A percentile compares a stretch with the other conserved stretches of the same genome.
Evolutionary conservation across 768 basidiomycete genomes (phyloP).

Genomic region (Xanthoconium purpureum): DNA sequence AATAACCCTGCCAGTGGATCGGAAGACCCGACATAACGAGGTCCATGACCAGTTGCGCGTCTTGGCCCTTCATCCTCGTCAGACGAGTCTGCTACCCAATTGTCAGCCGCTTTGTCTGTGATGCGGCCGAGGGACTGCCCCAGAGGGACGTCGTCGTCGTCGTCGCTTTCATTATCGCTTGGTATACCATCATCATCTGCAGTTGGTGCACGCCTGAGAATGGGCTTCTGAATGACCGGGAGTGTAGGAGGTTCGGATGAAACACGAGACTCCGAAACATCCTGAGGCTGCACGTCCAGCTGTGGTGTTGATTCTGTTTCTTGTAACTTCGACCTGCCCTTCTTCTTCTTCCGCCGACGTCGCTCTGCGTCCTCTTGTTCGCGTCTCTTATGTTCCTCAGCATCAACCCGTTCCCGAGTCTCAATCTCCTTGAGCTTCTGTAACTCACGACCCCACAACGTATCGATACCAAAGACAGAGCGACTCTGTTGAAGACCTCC

Average conservation of each 20-base stretch:
- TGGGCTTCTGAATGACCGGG: constrained; percentile 36
- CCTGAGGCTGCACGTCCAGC: constrained; percentile 35
- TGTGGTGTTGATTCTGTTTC: constrained; percentile 35
- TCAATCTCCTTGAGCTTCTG: constrained; percentile 77
- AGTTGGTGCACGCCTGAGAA: constrained; percentile 29
- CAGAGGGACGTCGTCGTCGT: constrained; percentile 29
- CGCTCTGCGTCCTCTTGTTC: constrained; percentile 46
- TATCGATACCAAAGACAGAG: constrained; percentile 93
- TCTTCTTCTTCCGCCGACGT: constrained; percentile 36
- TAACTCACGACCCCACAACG: constrained; percentile 89
- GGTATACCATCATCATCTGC: constrained; percentile 40
- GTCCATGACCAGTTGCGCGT: constrained; percentile 58
- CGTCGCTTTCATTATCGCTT: constrained; percentile 53
- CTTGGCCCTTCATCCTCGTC: constrained; percentile 56
- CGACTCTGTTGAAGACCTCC: constrained; percentile 44
- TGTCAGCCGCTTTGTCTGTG: constrained; percentile 25
- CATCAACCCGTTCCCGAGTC: constrained; percentile 57
- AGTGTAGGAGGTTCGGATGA: constrained; percentile 29
- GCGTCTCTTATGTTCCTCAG: constrained; percentile 45
- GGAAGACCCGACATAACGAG: constrained; percentile 36
- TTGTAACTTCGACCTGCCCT: constrained; percentile 46
- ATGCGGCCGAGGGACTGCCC: constrained; percentile 15
- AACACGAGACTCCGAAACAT: constrained; percentile 16
- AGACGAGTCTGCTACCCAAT: constrained; percentile 57
- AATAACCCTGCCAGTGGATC: not conserved